Conservation (phyloP, 176 grass and related monocot species). For the Zoysia japonica region DNA sequence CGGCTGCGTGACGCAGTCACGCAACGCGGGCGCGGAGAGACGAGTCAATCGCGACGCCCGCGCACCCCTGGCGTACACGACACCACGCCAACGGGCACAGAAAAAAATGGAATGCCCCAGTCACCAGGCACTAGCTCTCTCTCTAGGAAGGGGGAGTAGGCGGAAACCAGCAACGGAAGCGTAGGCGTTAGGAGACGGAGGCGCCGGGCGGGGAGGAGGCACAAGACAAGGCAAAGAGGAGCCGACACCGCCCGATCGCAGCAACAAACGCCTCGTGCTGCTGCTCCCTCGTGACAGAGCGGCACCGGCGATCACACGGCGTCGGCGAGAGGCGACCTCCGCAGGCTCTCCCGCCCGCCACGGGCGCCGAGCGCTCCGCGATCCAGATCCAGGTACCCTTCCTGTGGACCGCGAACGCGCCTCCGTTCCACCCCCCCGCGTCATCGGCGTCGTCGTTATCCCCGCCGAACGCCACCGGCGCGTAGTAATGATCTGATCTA, state of each 20-base stretch:
- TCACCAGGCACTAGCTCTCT: slow-evolving; percentile 1
- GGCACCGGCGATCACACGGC: neutral
- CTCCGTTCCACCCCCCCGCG: neutral
- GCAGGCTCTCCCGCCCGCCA: slow-evolving; percentile 2
- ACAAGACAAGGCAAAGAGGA: neutral
- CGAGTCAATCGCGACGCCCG: slow-evolving; percentile 44
- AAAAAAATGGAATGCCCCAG: slow-evolving; percentile 9
- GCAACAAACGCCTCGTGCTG: slow-evolving; percentile 13
- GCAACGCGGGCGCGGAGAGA: slow-evolving; percentile 19
- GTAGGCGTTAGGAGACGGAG: neutral
- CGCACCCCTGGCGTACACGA: slow-evolving; percentile 4
- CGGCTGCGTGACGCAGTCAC: slow-evolving; percentile 38
- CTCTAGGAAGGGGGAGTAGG: neutral
- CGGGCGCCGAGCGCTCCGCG: slow-evolving; percentile 13
- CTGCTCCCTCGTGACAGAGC: slow-evolving; percentile 11
- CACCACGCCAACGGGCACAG: neutral
- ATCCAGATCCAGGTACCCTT: slow-evolving; percentile 40
- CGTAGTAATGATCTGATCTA: slow-evolving; percentile 1
- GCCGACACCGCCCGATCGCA: slow-evolving; percentile 3
- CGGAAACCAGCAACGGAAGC: slow-evolving; percentile 39
- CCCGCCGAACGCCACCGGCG: no score
- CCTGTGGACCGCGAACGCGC: neutral
- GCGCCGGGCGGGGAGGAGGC: neutral
- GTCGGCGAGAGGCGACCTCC: slow-evolving; percentile 13
- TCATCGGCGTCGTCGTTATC: neutral